phyloP scores from a whole-genome alignment of 2,329 filamentous ascomycete species.

The Fusarium goolgardi region DNA sequence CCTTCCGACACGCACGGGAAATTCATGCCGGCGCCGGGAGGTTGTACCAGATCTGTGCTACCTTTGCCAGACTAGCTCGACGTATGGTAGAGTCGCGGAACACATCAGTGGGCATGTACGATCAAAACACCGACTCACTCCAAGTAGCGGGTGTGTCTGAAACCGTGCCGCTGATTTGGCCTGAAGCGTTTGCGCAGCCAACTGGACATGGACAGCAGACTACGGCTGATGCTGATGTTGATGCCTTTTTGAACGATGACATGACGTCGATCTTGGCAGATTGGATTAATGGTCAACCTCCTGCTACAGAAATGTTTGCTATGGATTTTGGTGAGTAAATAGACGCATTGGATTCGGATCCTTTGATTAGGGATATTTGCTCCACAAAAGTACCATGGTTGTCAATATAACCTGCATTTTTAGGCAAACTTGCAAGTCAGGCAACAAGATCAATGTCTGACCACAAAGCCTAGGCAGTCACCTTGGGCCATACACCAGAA shows the following conservation, averaged over 20 bases:
- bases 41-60: constrained; percentile 35
- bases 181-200: not conserved
- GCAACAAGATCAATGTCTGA: not conserved
- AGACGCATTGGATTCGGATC: no score
- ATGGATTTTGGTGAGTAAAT: constrained; percentile 28
- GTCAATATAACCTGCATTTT: not conserved
- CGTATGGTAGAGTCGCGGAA: constrained; percentile 36
- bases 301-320: constrained; percentile 30
- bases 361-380: not conserved
- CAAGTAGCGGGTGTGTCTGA: constrained; percentile 31
- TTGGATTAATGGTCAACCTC: constrained; percentile 36
- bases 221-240: not conserved
- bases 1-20: constrained; percentile 20
- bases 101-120: constrained; percentile 34
- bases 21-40: constrained; percentile 28
- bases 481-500: no score
- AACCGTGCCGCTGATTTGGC: constrained; percentile 12
- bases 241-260: constrained; percentile 22
- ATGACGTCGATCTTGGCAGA: constrained; percentile 37
- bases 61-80: constrained; percentile 28
- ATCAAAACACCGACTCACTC: constrained; percentile 29
- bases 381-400: not conserved
- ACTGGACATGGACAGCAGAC: not conserved
- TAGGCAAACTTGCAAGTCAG: not conserved
- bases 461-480: not conserved